Evolutionary conservation across 2,329 filamentous ascomycete species (phyloP), one percentile per base, ranked within the genome.

Genomic region (Fusarium sp.): DNA sequence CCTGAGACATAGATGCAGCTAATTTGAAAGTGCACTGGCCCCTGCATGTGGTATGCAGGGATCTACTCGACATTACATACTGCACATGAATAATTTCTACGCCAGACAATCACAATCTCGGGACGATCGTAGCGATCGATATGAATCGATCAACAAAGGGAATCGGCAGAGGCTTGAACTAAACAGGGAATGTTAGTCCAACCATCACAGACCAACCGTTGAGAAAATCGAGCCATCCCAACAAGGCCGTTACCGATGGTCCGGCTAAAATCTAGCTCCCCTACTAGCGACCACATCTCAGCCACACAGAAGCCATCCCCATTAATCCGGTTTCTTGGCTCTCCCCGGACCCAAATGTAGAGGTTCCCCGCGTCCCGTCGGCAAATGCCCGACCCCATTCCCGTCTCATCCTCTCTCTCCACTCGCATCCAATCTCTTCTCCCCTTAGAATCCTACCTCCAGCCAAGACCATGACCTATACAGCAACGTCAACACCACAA

Each of bases 381-480:
- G 51, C 51, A 54, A 45, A 45, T 46, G 34, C 34, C 14, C 17
- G 14, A 36, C 17, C 14, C 15, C 33, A 33, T 33, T 14, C 31
- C 31, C 14, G 7, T 34, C 33, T 11, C 34, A 17, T 36, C 6
- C 34, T 36, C 34, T 36, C 34, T 36, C 34, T 36, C 34, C 34
- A 36, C 34, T 34, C 13, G 7, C 46, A 50, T 50, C 34, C 28
- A 31, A 31, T 31, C 28, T 22, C 9, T 38, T n/a, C 28, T 33
- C 11, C 14, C 21, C 9, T 17, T 24, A 14, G n/a, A 42, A 21
- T 7, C 22, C 13, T 34, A 36, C 14, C 14, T 36, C 34, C 7
- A 15, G 4, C 34, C 14, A 36, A 17, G 38, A 55, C 28, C 38
- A 71, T 71, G 65, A 49, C 45, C 42, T 36, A 17, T 7, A 34